Conservation (phyloP, 1,284 basidiomycete genomes). For the Leccinum solheimii region DNA sequence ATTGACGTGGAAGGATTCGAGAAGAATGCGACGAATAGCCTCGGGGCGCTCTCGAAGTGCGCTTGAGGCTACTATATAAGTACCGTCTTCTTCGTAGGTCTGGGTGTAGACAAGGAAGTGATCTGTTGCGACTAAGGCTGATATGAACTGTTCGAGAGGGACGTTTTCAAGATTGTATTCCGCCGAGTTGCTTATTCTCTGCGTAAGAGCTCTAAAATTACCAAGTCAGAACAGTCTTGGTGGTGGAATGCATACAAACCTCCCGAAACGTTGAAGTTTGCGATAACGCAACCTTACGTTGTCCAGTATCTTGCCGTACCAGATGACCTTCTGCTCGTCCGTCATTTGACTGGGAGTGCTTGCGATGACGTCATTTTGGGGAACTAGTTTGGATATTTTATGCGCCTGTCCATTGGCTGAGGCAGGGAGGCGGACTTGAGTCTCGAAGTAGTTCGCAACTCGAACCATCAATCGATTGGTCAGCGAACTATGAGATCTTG, state of each 20-base stretch:
- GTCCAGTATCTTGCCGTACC: slow-evolving; percentile 94
- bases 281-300: slow-evolving; percentile 91
- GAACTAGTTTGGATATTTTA: slow-evolving; percentile 22
- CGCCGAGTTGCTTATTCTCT: slow-evolving; percentile 93
- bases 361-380: slow-evolving; percentile 33
- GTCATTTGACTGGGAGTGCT: slow-evolving; percentile 54
- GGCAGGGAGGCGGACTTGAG: slow-evolving; percentile 81
- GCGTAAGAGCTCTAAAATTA: slow-evolving; percentile 64
- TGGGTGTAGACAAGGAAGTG: slow-evolving; percentile 96
- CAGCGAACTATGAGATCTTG: slow-evolving; percentile 56
- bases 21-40: slow-evolving; percentile 78
- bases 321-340: slow-evolving; percentile 79
- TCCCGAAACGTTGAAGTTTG: slow-evolving; percentile 90
- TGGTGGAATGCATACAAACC: slow-evolving; percentile 48
- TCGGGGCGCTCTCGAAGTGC: slow-evolving; percentile 85
- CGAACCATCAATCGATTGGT: slow-evolving; percentile 90
- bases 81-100: slow-evolving; percentile 85
- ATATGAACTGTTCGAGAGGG: slow-evolving; percentile 82
- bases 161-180: slow-evolving; percentile 87
- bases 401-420: slow-evolving; percentile 25
- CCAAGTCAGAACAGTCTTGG: slow-evolving; percentile 12
- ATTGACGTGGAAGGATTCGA: slow-evolving; percentile 80
- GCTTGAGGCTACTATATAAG: slow-evolving; percentile 90
- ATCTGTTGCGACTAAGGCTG: slow-evolving; percentile 80
- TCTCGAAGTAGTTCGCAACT: slow-evolving; percentile 92